Conservation (phyloP, 2,329 filamentous ascomycete genomes). For the Ceratocystis eucalypticola region DNA sequence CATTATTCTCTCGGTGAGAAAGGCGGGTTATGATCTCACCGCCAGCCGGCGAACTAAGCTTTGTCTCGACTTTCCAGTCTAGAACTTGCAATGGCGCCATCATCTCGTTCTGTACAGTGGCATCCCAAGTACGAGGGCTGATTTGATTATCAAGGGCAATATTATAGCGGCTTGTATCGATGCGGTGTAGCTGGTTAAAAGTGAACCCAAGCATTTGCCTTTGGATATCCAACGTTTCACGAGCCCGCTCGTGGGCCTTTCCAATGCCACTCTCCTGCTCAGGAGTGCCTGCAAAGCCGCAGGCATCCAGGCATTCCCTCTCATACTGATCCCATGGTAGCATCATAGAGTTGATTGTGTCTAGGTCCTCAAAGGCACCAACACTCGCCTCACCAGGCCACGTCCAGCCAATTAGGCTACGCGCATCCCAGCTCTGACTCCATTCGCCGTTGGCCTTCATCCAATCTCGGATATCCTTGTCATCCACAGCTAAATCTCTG, state of each 20-base stretch:
- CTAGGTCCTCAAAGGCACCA: neutral
- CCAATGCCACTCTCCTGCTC: neutral
- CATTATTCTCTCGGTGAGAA: neutral
- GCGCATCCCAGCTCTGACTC: slow-evolving; percentile 2
- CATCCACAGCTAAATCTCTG: neutral
- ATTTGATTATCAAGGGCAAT: neutral
- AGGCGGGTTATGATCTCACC: neutral
- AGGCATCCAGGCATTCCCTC: neutral
- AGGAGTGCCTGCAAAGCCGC: neutral
- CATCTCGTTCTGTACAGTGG: neutral
- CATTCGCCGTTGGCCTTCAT: slow-evolving; percentile 11
- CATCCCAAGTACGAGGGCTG: neutral
- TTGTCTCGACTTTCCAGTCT: neutral
- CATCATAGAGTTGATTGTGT: neutral
- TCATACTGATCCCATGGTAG: slow-evolving; percentile 12
- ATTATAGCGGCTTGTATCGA: neutral
- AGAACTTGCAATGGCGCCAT: neutral
- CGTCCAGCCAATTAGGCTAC: slow-evolving; percentile 13
- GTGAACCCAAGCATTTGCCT: neutral
- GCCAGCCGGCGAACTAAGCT: neutral
- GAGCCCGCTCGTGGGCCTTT: neutral
- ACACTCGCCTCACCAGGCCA: slow-evolving; percentile 14
- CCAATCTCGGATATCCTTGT: neutral
- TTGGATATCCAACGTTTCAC: neutral
- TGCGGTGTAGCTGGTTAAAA: neutral